Evolutionary conservation across 306 rosid species (phyloP), one percentile per base, ranked within the genome.

Genomic region (Arachis stenosperma): DNA sequence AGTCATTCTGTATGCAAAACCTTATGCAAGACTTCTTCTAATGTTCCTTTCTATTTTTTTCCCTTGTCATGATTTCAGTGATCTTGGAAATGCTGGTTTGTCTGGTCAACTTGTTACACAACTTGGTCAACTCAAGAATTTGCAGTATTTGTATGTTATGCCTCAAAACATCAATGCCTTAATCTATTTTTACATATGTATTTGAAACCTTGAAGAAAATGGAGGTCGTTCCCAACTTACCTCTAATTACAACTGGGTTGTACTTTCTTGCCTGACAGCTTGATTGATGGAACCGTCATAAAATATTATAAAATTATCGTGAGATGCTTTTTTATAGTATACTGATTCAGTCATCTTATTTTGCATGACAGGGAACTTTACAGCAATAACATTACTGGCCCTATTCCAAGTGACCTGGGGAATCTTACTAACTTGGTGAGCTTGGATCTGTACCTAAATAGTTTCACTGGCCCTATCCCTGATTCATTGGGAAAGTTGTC

Each of bases 371-470:
- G 99, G 88, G 97, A 94, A 78, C 99, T 94, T 75, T 94, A 94
- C 91, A 91, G 97, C 76, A 94, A 94, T 80, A 89, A 94, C 84
- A 89, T 94, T 59, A 91, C 90, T 58, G 99, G 99, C 58, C 84
- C 84, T 22, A 83, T 94, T 85, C 99, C 99, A 14, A 88, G 93
- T 67, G 99, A 94, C 81, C 81, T 94, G 74, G 97, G 99, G 82
- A 94, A 94, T 84, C 96, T 94, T 82, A 94, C 97, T 81, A 94
- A 88, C 87, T 81, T 94, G 89, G 99, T 94, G 91, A 94, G 99
- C 97, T 89, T 94, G 92, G 99, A 94, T 85, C 91, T 94, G 63
- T 94, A 91, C 81, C 80, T 94, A 79, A 94, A 94, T 72, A 78
- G 77, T 53, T 94, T 94, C 80, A 71, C 83, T 5, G 99, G 99